A percentile compares a stretch with the other conserved stretches of the same genome.
These are phyloP conservation scores for Ilex aquifolium DNA, from an alignment of 257 asterid species.

Conservation along the genomic window DNA sequence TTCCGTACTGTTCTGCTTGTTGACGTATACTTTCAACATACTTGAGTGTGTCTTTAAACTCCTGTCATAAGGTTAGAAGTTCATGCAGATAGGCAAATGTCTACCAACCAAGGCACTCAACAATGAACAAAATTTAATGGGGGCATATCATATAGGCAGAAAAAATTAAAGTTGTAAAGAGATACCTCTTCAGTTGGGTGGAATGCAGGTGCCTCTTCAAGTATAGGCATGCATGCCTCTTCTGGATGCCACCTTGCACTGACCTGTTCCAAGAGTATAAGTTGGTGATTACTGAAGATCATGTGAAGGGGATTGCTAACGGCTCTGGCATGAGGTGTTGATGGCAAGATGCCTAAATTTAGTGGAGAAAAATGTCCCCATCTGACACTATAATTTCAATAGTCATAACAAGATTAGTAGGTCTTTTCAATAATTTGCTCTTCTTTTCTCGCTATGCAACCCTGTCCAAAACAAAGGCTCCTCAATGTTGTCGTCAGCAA, in stretches of 20 bases:
- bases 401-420: too few species aligned
- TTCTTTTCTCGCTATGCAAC: too few species aligned
- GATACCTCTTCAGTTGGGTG: slow-evolving; percentile 73
- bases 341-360: neutral
- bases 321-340: neutral
- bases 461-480: too few species aligned
- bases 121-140: slow-evolving; percentile 12
- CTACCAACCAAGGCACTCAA: slow-evolving; percentile 18
- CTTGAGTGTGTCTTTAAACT: slow-evolving; percentile 65
- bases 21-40: slow-evolving; percentile 61
- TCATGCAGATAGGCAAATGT: slow-evolving; percentile 25
- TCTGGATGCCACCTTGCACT: slow-evolving; percentile 59
- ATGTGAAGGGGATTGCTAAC: too few species aligned
- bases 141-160: neutral
- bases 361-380: neutral
- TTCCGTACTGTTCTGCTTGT: slow-evolving; percentile 56
- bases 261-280: slow-evolving; percentile 35
- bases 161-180: slow-evolving; percentile 9
- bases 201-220: slow-evolving; percentile 76
- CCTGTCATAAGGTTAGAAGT: slow-evolving; percentile 47
- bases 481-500: too few species aligned
- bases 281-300: too few species aligned
- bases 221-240: slow-evolving; percentile 40
- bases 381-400: too few species aligned
- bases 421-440: too few species aligned